Evolutionary conservation across 441 rosid genomes (phyloP).

Genomic region (Adansonia rubrostipa): DNA sequence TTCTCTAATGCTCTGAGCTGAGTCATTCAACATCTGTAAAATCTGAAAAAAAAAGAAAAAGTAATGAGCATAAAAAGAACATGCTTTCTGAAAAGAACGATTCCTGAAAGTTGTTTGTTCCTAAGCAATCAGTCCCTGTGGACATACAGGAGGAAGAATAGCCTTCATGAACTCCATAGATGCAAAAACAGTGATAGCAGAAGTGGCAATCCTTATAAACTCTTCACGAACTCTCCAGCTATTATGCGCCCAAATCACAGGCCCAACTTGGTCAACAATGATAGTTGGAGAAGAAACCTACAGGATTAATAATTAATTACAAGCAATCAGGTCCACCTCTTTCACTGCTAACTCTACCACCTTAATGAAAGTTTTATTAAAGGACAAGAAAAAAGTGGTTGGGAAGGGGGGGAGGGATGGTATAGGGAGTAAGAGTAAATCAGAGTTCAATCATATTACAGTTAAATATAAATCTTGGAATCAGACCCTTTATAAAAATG

Average conservation of each 20-base stretch:
- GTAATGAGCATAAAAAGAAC: slow-evolving; percentile 10
- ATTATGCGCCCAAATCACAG: slow-evolving; percentile 85
- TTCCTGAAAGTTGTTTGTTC: slow-evolving; percentile 5
- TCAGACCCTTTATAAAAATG: slow-evolving; percentile 9
- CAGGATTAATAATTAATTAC: slow-evolving; percentile 18
- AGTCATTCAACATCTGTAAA: slow-evolving; percentile 86
- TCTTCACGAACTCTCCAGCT: slow-evolving; percentile 93
- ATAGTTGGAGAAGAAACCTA: slow-evolving; percentile 97
- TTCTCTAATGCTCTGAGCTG: slow-evolving; percentile 84
- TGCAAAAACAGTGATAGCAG: slow-evolving; percentile 87
- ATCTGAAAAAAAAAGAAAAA: slow-evolving; percentile 48
- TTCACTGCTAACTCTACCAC: background rate
- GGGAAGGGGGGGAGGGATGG: background rate
- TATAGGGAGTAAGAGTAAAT: background rate
- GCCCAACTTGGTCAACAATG: slow-evolving; percentile 91
- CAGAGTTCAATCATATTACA: background rate
- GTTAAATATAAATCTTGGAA: background rate
- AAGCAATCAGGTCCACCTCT: background rate
- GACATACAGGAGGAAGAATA: slow-evolving; percentile 84
- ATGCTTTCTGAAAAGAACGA: background rate
- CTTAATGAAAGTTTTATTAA: background rate
- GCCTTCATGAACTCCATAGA: slow-evolving; percentile 90
- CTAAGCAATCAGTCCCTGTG: slow-evolving; percentile 18
- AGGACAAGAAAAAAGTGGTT: background rate
- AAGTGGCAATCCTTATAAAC: slow-evolving; percentile 88